phyloP scores from a whole-genome alignment of 148 eudicot genomes.

The Cornus controversa region DNA sequence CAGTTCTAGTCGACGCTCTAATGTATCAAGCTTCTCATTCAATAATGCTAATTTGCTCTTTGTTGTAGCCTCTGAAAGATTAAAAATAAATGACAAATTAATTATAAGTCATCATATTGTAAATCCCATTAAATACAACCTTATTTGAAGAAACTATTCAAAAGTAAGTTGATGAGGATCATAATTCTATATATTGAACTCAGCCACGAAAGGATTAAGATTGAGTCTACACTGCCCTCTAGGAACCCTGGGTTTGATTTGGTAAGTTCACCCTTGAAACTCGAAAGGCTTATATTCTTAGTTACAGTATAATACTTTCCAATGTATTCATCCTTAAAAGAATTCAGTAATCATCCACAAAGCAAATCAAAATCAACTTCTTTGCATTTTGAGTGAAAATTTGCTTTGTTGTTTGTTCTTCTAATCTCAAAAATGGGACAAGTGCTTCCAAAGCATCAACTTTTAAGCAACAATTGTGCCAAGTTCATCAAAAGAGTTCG shows the following conservation, averaged over 20 bases:
- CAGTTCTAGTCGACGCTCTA: conserved; percentile 91
- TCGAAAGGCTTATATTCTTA: not conserved
- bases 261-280: not conserved
- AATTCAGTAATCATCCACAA: not conserved
- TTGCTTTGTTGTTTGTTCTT: not conserved
- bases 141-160: not conserved
- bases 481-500: not conserved
- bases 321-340: not conserved
- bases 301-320: not conserved
- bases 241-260: not conserved
- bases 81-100: not conserved
- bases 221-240: not conserved
- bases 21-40: conserved; percentile 91
- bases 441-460: too few relatives aligned
- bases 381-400: not conserved
- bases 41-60: conserved; percentile 84
- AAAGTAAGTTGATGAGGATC: not conserved
- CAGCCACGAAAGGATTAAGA: not conserved
- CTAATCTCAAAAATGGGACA: not conserved
- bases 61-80: conserved; percentile 82
- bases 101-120: not conserved
- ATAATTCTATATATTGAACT: not conserved
- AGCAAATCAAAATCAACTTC: not conserved
- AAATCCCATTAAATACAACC: not conserved
- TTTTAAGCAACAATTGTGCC: too few relatives aligned